phyloP scores from a whole-genome alignment of 2,329 filamentous ascomycete species.

The Shiraia sp. region DNA sequence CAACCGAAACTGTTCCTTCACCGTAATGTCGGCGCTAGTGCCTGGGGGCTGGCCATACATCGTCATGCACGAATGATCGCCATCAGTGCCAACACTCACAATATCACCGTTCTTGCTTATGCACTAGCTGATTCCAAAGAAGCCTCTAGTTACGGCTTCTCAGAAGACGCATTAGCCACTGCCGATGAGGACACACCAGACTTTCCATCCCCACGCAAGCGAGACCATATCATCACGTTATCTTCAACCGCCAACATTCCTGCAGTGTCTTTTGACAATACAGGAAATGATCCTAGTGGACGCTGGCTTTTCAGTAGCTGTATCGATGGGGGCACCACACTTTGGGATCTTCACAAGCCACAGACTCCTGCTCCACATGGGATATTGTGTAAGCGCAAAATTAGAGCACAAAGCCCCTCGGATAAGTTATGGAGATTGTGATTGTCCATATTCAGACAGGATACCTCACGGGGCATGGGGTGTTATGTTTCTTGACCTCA shows the following conservation, averaged over 20 bases:
- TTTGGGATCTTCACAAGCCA: conserved; percentile 51
- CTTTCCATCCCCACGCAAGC: conserved; percentile 31
- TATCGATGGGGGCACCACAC: conserved; percentile 54
- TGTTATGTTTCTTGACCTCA: conserved; percentile 32
- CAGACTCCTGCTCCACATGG: conserved; percentile 20
- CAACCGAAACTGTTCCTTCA: conserved; percentile 65
- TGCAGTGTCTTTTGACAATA: conserved; percentile 62
- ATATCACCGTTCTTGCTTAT: conserved; percentile 63
- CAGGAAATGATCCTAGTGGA: conserved; percentile 57
- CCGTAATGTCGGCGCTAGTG: conserved; percentile 74
- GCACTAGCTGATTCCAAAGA: conserved; percentile 47
- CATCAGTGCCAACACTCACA: conserved; percentile 73
- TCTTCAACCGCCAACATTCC: conserved; percentile 56
- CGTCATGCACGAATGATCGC: conserved; percentile 81
- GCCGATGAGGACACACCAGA: conserved; percentile 12
- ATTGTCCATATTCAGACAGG: conserved; percentile 11
- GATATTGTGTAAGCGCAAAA: conserved; percentile 24
- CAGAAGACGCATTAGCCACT: conserved; percentile 1
- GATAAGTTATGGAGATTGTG: conserved; percentile 9
- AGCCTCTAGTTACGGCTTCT: not conserved
- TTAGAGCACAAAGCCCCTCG: conserved; percentile 11
- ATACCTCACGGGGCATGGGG: conserved; percentile 33
- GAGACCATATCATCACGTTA: conserved; percentile 27
- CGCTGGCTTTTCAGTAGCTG: conserved; percentile 62
- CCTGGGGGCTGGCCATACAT: conserved; percentile 89